Evolutionary conservation across 1,284 basidiomycete genomes (phyloP).

Genomic region (Meripilus lineatus): DNA sequence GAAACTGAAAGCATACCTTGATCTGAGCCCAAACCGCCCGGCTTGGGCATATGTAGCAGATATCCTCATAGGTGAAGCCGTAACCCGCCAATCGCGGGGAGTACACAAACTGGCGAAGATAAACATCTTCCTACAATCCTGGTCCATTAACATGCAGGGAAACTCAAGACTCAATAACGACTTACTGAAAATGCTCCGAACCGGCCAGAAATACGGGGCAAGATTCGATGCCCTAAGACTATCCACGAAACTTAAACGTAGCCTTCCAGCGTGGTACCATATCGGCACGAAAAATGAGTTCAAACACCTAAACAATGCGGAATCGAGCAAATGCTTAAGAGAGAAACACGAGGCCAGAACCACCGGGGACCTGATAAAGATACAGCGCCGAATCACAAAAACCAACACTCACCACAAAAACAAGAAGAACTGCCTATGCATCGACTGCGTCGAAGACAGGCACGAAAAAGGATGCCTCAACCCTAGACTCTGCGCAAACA

Average conservation of each 20-base stretch:
- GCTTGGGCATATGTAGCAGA: conserved; percentile 22
- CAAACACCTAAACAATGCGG: background rate
- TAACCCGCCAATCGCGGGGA: background rate
- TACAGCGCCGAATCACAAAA: background rate
- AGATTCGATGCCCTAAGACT: conserved; percentile 11
- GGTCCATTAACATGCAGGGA: conserved; percentile 6
- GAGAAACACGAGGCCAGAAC: background rate
- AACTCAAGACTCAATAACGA: background rate
- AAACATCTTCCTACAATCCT: conserved; percentile 16
- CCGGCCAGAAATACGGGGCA: conserved; percentile 7
- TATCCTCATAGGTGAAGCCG: conserved; percentile 4
- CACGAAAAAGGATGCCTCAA: too few species aligned
- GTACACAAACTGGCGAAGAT: background rate
- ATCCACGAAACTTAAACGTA: background rate
- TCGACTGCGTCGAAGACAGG: too few species aligned
- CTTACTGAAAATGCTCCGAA: conserved; percentile 8
- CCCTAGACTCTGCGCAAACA: too few species aligned
- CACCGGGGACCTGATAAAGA: background rate
- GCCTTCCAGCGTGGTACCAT: conserved; percentile 24
- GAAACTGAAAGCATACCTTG: conserved; percentile 20
- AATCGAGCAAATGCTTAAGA: conserved; percentile 6
- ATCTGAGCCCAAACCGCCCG: conserved; percentile 10
- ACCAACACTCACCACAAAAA: too few species aligned
- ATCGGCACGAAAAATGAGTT: background rate
- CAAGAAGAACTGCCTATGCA: too few species aligned